Percentiles rank a stretch among this genome's conserved stretches.
These are phyloP conservation scores for Mortierella sp. DNA, from an alignment of 371 early-diverging fungal species.

Conservation along the genomic window DNA sequence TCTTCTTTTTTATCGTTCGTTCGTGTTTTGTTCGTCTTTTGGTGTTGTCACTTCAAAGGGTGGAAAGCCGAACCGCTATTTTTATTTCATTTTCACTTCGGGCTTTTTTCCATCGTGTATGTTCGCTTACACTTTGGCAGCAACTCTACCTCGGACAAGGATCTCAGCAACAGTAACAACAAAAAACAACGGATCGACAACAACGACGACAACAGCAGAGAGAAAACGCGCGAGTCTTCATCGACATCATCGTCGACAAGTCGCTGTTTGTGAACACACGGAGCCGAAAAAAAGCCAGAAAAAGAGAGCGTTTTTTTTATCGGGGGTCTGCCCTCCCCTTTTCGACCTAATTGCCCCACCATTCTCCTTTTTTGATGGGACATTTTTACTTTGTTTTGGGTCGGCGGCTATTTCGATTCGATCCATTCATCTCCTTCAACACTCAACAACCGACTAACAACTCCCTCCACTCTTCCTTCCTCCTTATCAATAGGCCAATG, in stretches of 20 bases:
- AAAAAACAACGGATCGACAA: background rate
- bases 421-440: background rate
- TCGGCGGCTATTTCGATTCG: background rate
- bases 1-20: background rate
- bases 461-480: background rate
- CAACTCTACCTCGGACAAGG: background rate
- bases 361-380: constrained; percentile 12
- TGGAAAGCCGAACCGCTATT: constrained; percentile 48
- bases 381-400: constrained; percentile 1
- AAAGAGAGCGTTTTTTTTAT: background rate
- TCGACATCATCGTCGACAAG: background rate
- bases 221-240: background rate
- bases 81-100: constrained; percentile 4
- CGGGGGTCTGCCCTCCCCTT: background rate
- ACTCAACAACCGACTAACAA: background rate
- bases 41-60: constrained; percentile 54
- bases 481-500: constrained; percentile 69
- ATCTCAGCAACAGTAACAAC: background rate
- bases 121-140: constrained; percentile 2
- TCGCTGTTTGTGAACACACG: background rate
- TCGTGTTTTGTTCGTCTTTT: background rate
- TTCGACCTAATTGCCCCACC: constrained; percentile 19
- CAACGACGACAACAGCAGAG: background rate
- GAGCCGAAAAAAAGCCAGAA: background rate
- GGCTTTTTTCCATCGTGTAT: background rate